A percentile compares a stretch with the other conserved stretches of the same genome.
phyloP scores from a whole-genome alignment of 2,329 filamentous ascomycete species.

The Zymoseptoria brevis region DNA sequence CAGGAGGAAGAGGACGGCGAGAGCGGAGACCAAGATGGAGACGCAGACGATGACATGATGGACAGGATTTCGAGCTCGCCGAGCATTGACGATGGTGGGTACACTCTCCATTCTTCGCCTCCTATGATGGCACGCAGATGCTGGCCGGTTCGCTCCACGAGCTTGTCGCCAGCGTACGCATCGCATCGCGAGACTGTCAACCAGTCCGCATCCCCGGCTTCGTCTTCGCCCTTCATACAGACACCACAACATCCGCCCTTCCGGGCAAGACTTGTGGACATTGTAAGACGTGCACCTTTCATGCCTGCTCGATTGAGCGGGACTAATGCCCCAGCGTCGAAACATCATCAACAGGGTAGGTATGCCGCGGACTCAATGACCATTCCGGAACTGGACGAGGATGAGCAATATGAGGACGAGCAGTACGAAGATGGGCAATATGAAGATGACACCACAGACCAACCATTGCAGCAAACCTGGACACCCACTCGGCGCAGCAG shows the following conservation, averaged over 20 bases:
- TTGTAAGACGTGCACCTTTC: constrained; percentile 10
- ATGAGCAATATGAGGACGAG: not conserved
- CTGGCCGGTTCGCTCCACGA: constrained; percentile 38
- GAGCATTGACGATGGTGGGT: constrained; percentile 98
- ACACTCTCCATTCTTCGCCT: constrained; percentile 34
- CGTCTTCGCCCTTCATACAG: constrained; percentile 38
- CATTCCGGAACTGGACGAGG: not conserved
- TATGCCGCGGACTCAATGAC: constrained; percentile 27
- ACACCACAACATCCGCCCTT: constrained; percentile 35
- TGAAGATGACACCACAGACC: not conserved
- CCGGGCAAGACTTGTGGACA: constrained; percentile 13
- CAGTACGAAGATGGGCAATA: not conserved
- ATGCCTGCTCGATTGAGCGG: constrained; percentile 5
- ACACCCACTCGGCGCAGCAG: not conserved
- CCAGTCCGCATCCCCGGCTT: constrained; percentile 25
- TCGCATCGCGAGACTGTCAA: constrained; percentile 28
- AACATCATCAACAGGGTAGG: constrained; percentile 46
- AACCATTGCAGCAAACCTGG: not conserved
- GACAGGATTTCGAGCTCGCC: constrained; percentile 98
- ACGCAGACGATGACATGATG: constrained; percentile 75
- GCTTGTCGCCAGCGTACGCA: constrained; percentile 32
- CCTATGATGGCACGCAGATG: constrained; percentile 6
- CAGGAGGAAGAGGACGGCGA: constrained; percentile 28
- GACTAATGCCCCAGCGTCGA: constrained; percentile 21
- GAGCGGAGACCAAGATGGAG: constrained; percentile 30